These are phyloP conservation scores for Fusarium anthophilum DNA, from an alignment of 2,329 filamentous ascomycete species.

Conservation along the genomic window DNA sequence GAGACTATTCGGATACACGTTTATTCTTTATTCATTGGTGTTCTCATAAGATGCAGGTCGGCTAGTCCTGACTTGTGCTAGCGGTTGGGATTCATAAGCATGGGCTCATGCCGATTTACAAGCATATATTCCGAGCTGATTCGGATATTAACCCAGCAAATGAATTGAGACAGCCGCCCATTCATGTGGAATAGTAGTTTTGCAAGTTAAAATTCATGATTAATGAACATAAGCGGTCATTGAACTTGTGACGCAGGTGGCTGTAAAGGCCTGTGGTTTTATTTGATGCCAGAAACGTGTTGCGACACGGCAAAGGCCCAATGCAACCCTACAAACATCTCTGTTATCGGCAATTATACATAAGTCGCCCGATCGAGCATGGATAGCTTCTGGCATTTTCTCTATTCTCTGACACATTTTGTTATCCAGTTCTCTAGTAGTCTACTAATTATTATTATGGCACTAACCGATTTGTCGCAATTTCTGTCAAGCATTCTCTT, in stretches of 20 bases:
- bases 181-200: accelerated
- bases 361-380: background rate
- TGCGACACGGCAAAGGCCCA: background rate
- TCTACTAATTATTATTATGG: background rate
- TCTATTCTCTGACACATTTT: accelerated
- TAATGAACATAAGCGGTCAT: background rate
- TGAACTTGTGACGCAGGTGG: background rate
- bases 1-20: background rate
- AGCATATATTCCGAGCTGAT: background rate
- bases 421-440: accelerated
- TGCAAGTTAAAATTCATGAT: background rate
- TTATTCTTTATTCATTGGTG: background rate
- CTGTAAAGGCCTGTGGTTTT: background rate
- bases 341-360: background rate
- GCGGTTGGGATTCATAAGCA: background rate
- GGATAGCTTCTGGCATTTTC: accelerated
- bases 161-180: accelerated
- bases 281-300: too few relatives aligned
- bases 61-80: too few relatives aligned
- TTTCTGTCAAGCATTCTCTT: accelerated
- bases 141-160: background rate
- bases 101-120: too few relatives aligned
- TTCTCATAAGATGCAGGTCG: accelerated
- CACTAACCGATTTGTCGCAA: accelerated
- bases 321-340: background rate